These are phyloP conservation scores for Vitis hybrid DNA, from an alignment of 177 flowering plant species.

Conservation along the genomic window DNA sequence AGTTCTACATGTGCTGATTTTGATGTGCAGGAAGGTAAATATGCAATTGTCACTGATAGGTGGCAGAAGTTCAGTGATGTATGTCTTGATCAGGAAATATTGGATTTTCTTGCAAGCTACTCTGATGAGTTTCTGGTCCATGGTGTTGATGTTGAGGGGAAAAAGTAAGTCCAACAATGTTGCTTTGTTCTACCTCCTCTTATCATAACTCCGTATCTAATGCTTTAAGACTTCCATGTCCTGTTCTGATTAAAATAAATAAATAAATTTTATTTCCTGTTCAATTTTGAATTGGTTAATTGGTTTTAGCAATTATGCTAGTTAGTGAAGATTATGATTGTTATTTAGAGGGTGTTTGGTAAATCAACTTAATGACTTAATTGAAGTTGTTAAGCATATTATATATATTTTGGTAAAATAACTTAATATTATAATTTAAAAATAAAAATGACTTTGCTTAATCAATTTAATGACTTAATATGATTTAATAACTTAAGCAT, in stretches of 20 bases:
- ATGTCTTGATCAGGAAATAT: slow-evolving; percentile 53
- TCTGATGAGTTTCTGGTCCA: slow-evolving; percentile 95
- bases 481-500: too few relatives aligned
- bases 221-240: neutral
- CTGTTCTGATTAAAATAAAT: neutral
- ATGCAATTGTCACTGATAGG: slow-evolving; percentile 92
- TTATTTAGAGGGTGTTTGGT: too few relatives aligned
- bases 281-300: too few relatives aligned
- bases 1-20: slow-evolving; percentile 6
- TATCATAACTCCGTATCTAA: neutral
- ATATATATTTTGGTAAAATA: too few relatives aligned
- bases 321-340: too few relatives aligned
- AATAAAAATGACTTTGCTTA: too few relatives aligned
- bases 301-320: too few relatives aligned
- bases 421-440: too few relatives aligned
- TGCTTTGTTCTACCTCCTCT: neutral
- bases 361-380: too few relatives aligned
- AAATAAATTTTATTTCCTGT: neutral
- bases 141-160: slow-evolving; percentile 99
- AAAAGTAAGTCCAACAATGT: slow-evolving; percentile 49
- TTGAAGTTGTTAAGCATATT: too few relatives aligned
- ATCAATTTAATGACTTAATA: too few relatives aligned
- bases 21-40: slow-evolving; percentile 62
- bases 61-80: slow-evolving; percentile 97
- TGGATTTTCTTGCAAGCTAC: slow-evolving; percentile 66